Evolutionary conservation across 2,329 filamentous ascomycete species (phyloP).

Genomic region (Trichoderma citrinoviride): DNA sequence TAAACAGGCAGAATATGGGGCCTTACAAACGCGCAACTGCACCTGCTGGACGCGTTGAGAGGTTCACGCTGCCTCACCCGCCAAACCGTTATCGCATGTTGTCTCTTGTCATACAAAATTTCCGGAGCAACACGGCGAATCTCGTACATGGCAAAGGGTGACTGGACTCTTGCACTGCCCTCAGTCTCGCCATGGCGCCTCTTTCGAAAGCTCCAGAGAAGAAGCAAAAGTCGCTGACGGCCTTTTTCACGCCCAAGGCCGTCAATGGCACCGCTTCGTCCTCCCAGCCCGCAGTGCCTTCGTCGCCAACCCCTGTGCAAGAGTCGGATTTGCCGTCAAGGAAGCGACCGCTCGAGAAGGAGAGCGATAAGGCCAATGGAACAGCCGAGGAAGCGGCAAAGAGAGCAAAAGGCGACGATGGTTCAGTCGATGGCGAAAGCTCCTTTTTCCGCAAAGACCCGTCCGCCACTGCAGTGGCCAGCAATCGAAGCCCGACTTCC

Average conservation of each 20-base stretch:
- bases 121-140: neutral
- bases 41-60: conserved; percentile 17
- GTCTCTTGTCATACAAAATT: neutral
- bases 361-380: conserved; percentile 36
- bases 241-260: conserved; percentile 71
- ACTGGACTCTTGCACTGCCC: neutral
- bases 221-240: conserved; percentile 80
- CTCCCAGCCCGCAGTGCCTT: conserved; percentile 32
- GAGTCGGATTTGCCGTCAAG: conserved; percentile 34
- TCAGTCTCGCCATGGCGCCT: conserved; percentile 33
- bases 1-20: conserved; percentile 13
- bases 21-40: conserved; percentile 5
- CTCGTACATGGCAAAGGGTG: neutral
- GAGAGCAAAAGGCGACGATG: conserved; percentile 34
- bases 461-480: neutral
- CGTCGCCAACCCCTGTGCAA: conserved; percentile 30
- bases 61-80: neutral
- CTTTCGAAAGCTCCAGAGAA: conserved; percentile 47
- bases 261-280: conserved; percentile 45
- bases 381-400: conserved; percentile 2
- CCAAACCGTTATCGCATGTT: neutral
- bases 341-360: conserved; percentile 54
- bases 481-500: conserved; percentile 26
- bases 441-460: conserved; percentile 32
- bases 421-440: conserved; percentile 38